Conservation (phyloP, 371 early-diverging fungal species). For the Blakeslea trispora region DNA sequence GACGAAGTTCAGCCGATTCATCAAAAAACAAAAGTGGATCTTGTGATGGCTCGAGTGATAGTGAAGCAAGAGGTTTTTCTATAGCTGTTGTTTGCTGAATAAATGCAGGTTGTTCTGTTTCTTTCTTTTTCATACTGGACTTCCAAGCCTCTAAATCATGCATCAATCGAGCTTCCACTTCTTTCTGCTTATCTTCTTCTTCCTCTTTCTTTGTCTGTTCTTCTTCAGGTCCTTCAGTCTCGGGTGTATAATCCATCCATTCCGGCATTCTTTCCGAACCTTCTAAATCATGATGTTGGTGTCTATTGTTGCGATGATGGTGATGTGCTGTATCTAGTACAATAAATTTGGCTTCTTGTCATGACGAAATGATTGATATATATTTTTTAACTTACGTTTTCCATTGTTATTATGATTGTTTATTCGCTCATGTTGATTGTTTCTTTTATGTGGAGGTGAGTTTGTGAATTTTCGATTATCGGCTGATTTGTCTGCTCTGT, state of each 20-base stretch:
- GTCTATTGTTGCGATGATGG: conserved; percentile 7
- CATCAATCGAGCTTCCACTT: conserved; percentile 34
- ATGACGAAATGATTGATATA: no score
- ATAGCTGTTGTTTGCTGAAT: conserved; percentile 11
- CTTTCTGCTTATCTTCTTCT: conserved; percentile 23
- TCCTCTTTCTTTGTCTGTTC: conserved; percentile 29
- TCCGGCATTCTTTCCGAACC: conserved; percentile 54
- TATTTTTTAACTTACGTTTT: conserved; percentile 17
- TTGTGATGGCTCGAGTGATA: conserved; percentile 1
- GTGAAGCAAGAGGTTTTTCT: conserved; percentile 2
- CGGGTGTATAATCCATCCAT: conserved; percentile 71
- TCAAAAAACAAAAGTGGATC: conserved; percentile 23
- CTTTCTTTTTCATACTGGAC: conserved; percentile 62
- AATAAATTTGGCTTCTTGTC: no score
- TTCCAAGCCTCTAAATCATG: conserved; percentile 70
- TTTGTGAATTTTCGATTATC: conserved; percentile 23
- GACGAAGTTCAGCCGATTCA: conserved; percentile 18
- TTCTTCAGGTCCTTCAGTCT: conserved; percentile 23
- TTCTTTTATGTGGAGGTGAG: conserved; percentile 15
- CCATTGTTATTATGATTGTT: conserved; percentile 4
- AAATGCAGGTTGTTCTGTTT: no score
- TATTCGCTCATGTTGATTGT: conserved; percentile 9
- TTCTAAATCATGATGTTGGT: conserved; percentile 13
- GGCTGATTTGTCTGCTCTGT: conserved; percentile 15
- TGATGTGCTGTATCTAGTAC: no score